A percentile compares a stretch with the other conserved stretches of the same genome.
Evolutionary conservation across 2,329 filamentous ascomycete species (phyloP).

Genomic region (Teratosphaeria zuluensis): DNA sequence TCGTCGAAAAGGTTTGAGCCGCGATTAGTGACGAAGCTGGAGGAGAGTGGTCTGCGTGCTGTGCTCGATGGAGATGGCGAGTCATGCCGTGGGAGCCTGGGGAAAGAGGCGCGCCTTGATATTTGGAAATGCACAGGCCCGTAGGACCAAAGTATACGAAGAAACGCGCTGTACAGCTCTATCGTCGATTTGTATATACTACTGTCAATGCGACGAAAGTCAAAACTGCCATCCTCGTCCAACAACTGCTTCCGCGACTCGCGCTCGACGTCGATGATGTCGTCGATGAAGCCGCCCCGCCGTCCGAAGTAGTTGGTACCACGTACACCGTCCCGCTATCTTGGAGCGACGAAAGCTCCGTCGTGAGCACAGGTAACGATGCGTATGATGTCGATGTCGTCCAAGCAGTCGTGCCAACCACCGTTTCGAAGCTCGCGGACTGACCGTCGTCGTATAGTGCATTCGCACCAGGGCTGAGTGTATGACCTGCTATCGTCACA

Average conservation of each 20-base stretch:
- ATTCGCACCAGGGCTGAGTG: not conserved
- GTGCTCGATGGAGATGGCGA: too few species aligned
- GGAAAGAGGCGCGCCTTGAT: too few species aligned
- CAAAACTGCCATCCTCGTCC: not conserved
- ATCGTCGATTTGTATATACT: too few species aligned
- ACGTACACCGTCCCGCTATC: not conserved
- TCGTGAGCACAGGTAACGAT: not conserved
- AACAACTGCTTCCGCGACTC: not conserved
- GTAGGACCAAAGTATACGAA: too few species aligned
- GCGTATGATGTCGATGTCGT: not conserved
- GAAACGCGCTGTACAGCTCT: too few species aligned
- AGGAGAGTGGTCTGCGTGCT: too few species aligned
- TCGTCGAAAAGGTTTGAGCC: too few species aligned
- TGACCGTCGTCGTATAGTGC: not conserved
- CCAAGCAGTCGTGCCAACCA: not conserved
- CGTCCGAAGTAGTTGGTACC: not conserved
- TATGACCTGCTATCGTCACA: not conserved
- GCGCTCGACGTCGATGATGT: not conserved
- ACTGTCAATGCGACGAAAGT: not conserved
- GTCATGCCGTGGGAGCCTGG: too few species aligned
- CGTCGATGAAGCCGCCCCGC: not conserved
- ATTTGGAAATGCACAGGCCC: too few species aligned
- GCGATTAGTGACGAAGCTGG: too few species aligned
- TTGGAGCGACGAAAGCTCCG: not conserved
- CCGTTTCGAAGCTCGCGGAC: not conserved